Evolutionary conservation across 306 rosid species (phyloP).

Genomic region (Vicia faba): DNA sequence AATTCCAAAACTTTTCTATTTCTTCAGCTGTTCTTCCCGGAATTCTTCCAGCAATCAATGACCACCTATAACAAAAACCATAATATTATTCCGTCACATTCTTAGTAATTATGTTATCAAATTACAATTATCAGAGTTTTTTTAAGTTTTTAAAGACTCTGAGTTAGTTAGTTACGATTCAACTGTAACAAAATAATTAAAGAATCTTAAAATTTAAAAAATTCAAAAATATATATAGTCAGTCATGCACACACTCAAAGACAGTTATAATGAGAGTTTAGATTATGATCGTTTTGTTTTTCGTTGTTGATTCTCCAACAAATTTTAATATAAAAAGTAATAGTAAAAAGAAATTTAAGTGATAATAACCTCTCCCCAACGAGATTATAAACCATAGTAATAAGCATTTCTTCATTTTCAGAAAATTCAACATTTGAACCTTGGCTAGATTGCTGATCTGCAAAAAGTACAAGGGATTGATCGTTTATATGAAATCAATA

Average conservation of each 20-base stretch:
- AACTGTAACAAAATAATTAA: too few species aligned
- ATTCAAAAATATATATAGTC: too few species aligned
- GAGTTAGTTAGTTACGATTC: too few species aligned
- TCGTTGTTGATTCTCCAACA: too few species aligned
- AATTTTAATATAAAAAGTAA: background rate
- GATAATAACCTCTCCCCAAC: conserved; percentile 74
- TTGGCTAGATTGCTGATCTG: conserved; percentile 51
- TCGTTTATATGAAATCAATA: background rate
- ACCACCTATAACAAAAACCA: conserved; percentile 56
- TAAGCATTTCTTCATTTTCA: conserved; percentile 83
- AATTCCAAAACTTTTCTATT: conserved; percentile 81
- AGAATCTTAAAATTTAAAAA: too few species aligned
- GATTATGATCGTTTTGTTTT: too few species aligned
- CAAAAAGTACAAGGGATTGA: background rate
- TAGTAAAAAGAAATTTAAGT: background rate
- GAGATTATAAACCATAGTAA: conserved; percentile 78
- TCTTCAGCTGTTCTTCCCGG: conserved; percentile 98
- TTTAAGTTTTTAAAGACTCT: too few species aligned
- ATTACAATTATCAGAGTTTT: too few species aligned
- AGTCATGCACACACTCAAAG: too few species aligned
- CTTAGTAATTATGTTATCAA: background rate
- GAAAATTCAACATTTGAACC: conserved; percentile 65
- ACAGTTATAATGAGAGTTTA: too few species aligned
- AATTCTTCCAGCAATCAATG: conserved; percentile 94
- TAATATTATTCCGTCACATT: conserved; percentile 1